Conservation (phyloP, 345 rosid species). For the Lepidium aucheri region DNA sequence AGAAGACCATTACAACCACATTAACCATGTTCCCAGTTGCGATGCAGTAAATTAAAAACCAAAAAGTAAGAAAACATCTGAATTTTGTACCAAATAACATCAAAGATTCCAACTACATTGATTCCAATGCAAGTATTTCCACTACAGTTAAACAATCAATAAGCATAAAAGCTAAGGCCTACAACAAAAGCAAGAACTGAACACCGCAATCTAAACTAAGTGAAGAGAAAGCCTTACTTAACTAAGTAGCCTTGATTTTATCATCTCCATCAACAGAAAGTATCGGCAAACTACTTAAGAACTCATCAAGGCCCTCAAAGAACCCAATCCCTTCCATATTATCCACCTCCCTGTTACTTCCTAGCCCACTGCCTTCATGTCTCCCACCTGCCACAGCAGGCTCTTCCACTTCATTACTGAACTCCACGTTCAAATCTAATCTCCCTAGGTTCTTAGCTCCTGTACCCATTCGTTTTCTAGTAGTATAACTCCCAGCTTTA, state of each 20-base stretch:
- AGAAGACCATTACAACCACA: not conserved
- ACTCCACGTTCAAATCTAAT: conserved; percentile 96
- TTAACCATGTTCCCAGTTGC: not conserved
- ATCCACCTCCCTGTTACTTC: conserved; percentile 55
- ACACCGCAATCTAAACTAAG: conserved; percentile 7
- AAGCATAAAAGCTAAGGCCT: conserved; percentile 23
- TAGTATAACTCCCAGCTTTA: conserved; percentile 32
- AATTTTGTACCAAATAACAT: conserved; percentile 10
- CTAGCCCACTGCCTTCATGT: conserved; percentile 40
- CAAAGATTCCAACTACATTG: conserved; percentile 22
- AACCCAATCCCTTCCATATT: conserved; percentile 72
- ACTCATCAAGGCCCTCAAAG: conserved; percentile 96
- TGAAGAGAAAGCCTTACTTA: conserved; percentile 33
- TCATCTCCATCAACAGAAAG: conserved; percentile 78
- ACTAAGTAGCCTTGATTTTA: conserved; percentile 68
- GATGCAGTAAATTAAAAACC: conserved; percentile 8
- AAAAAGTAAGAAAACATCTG: not conserved
- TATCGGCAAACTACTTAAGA: conserved; percentile 86
- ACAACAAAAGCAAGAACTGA: conserved; percentile 21
- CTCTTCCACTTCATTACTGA: conserved; percentile 83
- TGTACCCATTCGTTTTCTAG: conserved; percentile 41
- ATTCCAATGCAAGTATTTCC: conserved; percentile 11
- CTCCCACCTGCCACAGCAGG: conserved; percentile 29
- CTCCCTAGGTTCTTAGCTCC: conserved; percentile 59
- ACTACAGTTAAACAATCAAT: conserved; percentile 25